A percentile compares a stretch with the other conserved stretches of the same genome.
Conservation (phyloP, 140 eudicot genomes). For the Bidens hawaiensis region DNA sequence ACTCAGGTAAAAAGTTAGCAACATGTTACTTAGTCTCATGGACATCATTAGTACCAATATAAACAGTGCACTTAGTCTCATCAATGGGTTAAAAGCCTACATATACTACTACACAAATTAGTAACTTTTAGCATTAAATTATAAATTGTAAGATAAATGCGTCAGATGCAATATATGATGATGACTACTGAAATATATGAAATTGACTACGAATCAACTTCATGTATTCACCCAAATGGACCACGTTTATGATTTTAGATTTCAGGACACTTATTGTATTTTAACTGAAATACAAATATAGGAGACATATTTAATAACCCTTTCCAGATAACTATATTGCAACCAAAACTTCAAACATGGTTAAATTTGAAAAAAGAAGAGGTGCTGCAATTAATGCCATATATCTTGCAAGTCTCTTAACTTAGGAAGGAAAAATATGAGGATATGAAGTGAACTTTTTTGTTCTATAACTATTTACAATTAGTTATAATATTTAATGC, state of each 20-base stretch:
- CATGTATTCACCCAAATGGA: background rate
- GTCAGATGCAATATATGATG: background rate
- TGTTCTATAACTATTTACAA: background rate
- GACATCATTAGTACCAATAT: background rate
- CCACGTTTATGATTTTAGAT: background rate
- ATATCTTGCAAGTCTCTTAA: background rate
- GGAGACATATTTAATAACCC: background rate
- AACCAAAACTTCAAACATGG: too few relatives aligned
- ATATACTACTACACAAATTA: background rate
- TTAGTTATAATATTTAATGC: background rate
- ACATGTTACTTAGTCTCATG: background rate
- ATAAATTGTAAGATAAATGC: background rate
- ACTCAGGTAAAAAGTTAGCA: constrained; percentile 20
- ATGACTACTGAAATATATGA: background rate
- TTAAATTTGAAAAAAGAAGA: too few relatives aligned
- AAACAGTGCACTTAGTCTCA: background rate
- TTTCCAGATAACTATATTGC: too few relatives aligned
- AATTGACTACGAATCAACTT: background rate
- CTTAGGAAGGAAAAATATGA: background rate
- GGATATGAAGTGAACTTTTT: background rate
- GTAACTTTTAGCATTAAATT: background rate
- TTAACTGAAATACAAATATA: background rate
- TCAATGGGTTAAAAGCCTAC: background rate
- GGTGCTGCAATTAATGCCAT: too few relatives aligned
- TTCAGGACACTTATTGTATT: background rate